Evolutionary conservation across 2,329 filamentous ascomycete genomes (phyloP), one percentile per base, ranked within the genome.

Genomic region (Drechslerella stenobrocha): DNA sequence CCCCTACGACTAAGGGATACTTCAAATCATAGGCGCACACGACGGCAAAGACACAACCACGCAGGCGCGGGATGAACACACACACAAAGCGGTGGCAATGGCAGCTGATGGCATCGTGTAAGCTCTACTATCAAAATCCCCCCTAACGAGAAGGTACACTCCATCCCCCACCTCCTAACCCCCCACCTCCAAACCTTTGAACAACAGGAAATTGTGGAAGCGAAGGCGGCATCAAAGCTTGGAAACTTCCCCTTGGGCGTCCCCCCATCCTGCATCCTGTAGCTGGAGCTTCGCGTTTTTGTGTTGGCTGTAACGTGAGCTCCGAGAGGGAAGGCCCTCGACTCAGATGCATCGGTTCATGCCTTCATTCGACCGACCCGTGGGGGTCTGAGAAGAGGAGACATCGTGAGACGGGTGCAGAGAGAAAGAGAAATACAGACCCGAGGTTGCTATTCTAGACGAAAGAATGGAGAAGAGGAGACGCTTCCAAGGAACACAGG

Each of bases 21-120:
- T 67, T 67, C 63, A 67, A 67, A 67, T 67, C 63, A 67, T 67
- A 67, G 63, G 63, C 63, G 59, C 63, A 67, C 63, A 67, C 63
- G 63, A 60, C 26, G 44, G 46, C 58, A 52, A 66, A 59, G 63
- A 58, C 63, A 67, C 55, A 60, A 67, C 63, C 63, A 67, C 63
- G 63, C 63, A 59, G 55, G 63, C 63, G 63, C 63, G 63, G 55
- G 63, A 67, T 67, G 63, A 67, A 67, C 63, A 67, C 63, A 67
- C 59, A 64, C 63, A 67, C 63, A 67, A 67, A 60, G 55, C 63
- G 59, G 63, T 67, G 63, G 63, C 55, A 67, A 67, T 67, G 63
- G 55, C 55, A 42, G 37, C 37, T 51, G 51, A 60, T 59, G 63
- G 45, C 55, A 67, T 67, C 63, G 63, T 67, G 63, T 55, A 67